Percentiles rank a stretch among this genome's conserved stretches.
phyloP scores from a whole-genome alignment of 305 asterid genomes.

The Nicotiana rustica region DNA sequence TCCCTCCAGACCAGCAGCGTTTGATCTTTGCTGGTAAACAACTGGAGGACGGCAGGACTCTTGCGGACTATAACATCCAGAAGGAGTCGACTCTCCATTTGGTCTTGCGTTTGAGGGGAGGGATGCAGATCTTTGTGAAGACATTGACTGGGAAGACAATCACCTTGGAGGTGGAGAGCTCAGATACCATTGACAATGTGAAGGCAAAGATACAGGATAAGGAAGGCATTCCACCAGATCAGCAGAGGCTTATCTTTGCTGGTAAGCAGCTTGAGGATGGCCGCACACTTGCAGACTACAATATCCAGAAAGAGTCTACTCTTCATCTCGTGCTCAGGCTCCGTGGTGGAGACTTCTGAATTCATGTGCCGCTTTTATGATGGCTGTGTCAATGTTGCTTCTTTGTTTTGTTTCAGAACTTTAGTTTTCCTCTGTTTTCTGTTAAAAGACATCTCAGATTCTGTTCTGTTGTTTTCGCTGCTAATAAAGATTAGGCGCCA shows the following conservation, averaged over 20 bases:
- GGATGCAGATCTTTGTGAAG: background rate
- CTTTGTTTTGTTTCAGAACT: background rate
- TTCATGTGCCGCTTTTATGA: background rate
- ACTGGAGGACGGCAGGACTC: background rate
- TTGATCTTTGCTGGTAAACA: background rate
- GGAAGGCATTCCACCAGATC: background rate
- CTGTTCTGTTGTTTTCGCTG: background rate
- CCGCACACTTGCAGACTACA: background rate
- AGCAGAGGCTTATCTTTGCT: background rate
- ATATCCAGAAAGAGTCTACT: background rate
- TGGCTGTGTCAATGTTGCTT: background rate
- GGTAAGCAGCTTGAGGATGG: conserved; percentile 9
- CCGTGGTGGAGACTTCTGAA: conserved; percentile 2
- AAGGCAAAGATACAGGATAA: conserved; percentile 5
- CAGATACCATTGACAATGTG: background rate
- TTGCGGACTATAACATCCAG: background rate
- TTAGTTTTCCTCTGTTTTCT: background rate
- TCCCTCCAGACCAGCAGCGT: background rate
- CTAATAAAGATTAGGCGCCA: background rate
- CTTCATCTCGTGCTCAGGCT: conserved; percentile 6
- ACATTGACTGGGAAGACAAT: background rate
- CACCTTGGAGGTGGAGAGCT: background rate
- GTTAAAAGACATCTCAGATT: background rate
- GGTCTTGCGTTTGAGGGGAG: conserved; percentile 7
- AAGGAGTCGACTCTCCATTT: background rate